Evolutionary conservation across 2,329 filamentous ascomycete species (phyloP).

Genomic region (Penicillium expansum): DNA sequence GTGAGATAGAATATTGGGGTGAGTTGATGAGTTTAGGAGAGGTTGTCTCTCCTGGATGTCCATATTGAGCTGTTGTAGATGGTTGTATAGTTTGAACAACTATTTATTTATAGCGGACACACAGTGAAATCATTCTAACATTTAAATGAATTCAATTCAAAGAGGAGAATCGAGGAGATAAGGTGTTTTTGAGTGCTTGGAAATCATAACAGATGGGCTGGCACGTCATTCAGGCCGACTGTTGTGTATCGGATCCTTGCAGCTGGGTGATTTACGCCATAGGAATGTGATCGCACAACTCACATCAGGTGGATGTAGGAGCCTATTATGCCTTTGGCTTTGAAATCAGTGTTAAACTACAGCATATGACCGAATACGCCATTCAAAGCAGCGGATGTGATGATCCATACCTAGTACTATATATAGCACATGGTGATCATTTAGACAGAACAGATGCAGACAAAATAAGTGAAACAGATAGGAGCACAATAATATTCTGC

Average conservation of each 20-base stretch:
- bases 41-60: conserved; percentile 21
- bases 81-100: background rate
- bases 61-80: conserved; percentile 12
- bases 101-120: background rate
- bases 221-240: conserved; percentile 31
- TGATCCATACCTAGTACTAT: background rate
- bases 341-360: background rate
- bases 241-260: conserved; percentile 24
- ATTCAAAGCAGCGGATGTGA: background rate
- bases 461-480: background rate
- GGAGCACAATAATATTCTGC: background rate
- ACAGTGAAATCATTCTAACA: background rate
- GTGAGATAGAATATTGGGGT: background rate
- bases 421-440: background rate
- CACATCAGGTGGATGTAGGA: background rate
- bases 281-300: background rate
- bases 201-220: conserved; percentile 16
- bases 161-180: background rate
- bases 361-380: background rate
- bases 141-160: background rate
- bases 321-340: background rate
- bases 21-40: conserved; percentile 10
- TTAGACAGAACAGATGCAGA: too few species aligned
- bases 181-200: conserved; percentile 13
- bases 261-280: background rate